Base-by-base conservation (phyloP, 1,284 basidiomycete species). In the Phlebopus sp. region DNA sequence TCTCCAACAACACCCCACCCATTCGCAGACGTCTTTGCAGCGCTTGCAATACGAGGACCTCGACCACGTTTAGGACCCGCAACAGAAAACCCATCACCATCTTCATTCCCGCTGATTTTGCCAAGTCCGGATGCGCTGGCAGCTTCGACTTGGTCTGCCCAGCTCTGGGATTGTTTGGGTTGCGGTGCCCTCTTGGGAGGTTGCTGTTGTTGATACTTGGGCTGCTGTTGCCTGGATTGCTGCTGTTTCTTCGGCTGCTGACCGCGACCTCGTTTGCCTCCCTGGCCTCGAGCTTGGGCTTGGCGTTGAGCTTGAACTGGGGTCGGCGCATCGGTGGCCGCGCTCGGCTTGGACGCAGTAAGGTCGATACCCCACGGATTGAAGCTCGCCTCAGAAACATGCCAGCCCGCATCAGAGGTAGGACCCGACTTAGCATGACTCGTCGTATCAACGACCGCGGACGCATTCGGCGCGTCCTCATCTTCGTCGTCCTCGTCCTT, bases 141-240 rank as follows among this genome's bases (percentile, higher is more conserved):
- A 4, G 46, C 52, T 0, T 64, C 65, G 18, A 64, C 51, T 38
- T 66, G 50, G n/a, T 64, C 65, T 14, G 62, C 65, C 62, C 62
- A 67, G 47, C 10, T 55, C 5, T 50, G 25, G 7, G 45, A 37
- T 48, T 4, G 49, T 44, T 42, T 55, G 42, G 36, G 2, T 44
- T 9, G 34, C 0, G 52, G 47, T 41, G 51, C 59, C 42, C 53
- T 58, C 46, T 46, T 42, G 25, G 29, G 53, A 32, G 50, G 11
- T 35, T 43, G 44, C n/a, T 5, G 23, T 50, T 62, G 18, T 27
- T 40, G 5, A 43, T 25, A 8, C 8, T 8, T 25, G 25, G 25
- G 25, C 9, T 19, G 8, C n/a, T n/a, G n/a, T n/a, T n/a, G n/a
- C n/a, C n/a, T n/a, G n/a, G n/a, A n/a, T 37, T 19, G 31, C 42